Percentiles rank a stretch among this genome's conserved stretches.
These are phyloP conservation scores for Diaporthe ampelina DNA, from an alignment of 2,329 filamentous ascomycete genomes.

Conservation along the genomic window DNA sequence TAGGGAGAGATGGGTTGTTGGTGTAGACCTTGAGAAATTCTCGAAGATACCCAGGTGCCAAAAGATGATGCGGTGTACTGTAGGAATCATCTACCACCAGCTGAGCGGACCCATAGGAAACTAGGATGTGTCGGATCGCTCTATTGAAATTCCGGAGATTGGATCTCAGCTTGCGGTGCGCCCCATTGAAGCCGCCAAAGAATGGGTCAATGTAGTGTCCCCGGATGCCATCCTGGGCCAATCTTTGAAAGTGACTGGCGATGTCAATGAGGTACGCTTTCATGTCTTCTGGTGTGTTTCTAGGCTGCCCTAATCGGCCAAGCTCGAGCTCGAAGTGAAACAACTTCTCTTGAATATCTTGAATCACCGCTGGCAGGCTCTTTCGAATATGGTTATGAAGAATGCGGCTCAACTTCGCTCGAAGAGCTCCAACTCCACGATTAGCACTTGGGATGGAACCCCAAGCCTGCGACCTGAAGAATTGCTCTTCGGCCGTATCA, in stretches of 20 bases:
- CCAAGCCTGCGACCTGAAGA: constrained; percentile 6
- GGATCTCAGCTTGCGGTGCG: neutral
- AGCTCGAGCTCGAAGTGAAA: neutral
- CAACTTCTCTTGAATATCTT: neutral
- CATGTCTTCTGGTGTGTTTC: neutral
- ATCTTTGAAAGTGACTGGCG: neutral
- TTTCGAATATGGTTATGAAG: neutral
- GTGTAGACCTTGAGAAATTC: neutral
- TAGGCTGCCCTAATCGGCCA: neutral
- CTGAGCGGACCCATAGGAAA: neutral
- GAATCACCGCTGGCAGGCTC: neutral
- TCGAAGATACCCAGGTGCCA: neutral
- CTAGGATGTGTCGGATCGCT: neutral
- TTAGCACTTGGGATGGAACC: neutral
- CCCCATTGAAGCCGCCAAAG: neutral
- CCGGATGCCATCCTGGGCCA: neutral
- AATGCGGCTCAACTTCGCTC: neutral
- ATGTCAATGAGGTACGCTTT: neutral
- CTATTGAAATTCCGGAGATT: neutral
- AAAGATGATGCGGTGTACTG: neutral
- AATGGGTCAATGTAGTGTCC: neutral
- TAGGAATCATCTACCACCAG: neutral
- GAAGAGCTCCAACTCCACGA: neutral
- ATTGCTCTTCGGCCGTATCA: constrained; percentile 3
- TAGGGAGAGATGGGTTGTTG: neutral